These are phyloP conservation scores for Hypoxylon fragiforme DNA, from an alignment of 495 filamentous ascomycete species.

Conservation along the genomic window DNA sequence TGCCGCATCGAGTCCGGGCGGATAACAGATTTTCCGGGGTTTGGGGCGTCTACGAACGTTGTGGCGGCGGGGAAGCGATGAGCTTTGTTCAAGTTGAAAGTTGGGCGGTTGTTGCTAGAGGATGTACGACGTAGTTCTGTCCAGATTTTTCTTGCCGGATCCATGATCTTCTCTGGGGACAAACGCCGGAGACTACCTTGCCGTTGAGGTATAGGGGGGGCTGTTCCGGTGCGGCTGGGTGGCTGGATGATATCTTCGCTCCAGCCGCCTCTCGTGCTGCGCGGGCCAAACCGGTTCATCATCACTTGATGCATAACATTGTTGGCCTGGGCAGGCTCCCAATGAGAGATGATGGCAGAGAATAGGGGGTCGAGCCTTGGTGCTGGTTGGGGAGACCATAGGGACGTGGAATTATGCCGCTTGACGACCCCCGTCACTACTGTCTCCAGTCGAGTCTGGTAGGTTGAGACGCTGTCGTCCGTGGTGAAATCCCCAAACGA, in stretches of 20 bases:
- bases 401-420: conserved; percentile 41
- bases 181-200: conserved; percentile 36
- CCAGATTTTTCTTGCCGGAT: conserved; percentile 53
- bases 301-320: conserved; percentile 44
- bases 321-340: conserved; percentile 42
- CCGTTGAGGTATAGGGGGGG: conserved; percentile 38
- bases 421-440: conserved; percentile 46
- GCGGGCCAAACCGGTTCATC: conserved; percentile 9
- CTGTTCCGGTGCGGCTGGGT: conserved; percentile 15
- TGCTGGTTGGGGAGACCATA: conserved; percentile 43
- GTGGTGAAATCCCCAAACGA: conserved; percentile 4
- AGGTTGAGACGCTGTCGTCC: conserved; percentile 23
- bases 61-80: conserved; percentile 25
- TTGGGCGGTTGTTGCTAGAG: conserved; percentile 31
- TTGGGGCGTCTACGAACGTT: conserved; percentile 18
- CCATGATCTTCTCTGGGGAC: conserved; percentile 28
- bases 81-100: conserved; percentile 23
- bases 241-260: conserved; percentile 8
- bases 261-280: background rate
- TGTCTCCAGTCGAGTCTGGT: conserved; percentile 49
- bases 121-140: conserved; percentile 45
- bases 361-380: conserved; percentile 44
- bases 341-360: conserved; percentile 48
- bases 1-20: conserved; percentile 5
- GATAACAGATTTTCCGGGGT: conserved; percentile 9